Evolutionary conservation across 208 protist genomes (phyloP).

Genomic region (Trypanosoma cruzi): DNA sequence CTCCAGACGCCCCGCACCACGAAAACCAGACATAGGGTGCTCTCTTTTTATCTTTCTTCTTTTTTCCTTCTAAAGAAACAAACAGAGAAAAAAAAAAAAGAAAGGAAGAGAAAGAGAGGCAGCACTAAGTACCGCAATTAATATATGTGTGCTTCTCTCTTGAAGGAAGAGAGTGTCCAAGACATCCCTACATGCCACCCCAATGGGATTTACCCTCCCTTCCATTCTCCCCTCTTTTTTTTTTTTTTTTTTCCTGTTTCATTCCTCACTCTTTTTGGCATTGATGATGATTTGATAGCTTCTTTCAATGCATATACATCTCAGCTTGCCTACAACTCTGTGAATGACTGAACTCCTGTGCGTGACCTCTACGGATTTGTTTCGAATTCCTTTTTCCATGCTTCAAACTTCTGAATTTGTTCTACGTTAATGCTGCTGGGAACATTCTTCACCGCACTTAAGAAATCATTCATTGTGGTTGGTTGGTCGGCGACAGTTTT

Average conservation of each 20-base stretch:
- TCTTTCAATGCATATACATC: conserved; percentile 30
- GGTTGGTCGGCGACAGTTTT: conserved; percentile 80
- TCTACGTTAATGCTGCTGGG: conserved; percentile 86
- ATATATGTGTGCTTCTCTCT: no score
- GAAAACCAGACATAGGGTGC: conserved; percentile 20
- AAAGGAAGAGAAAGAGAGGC: no score
- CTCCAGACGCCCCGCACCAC: not conserved
- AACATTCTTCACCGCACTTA: conserved; percentile 78
- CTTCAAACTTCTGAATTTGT: conserved; percentile 86
- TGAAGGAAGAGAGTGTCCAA: no score
- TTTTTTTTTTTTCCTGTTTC: not conserved
- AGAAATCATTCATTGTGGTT: conserved; percentile 87
- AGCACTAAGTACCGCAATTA: no score
- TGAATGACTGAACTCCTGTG: no score
- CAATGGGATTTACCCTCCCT: no score
- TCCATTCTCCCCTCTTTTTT: conserved; percentile 27
- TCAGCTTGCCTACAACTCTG: conserved; percentile 44
- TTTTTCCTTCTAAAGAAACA: not conserved
- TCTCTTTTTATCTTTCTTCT: not conserved
- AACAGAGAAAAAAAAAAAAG: conserved; percentile 14
- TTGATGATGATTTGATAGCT: not conserved
- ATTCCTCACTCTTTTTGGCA: not conserved
- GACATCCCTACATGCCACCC: not conserved
- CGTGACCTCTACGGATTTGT: conserved; percentile 20
- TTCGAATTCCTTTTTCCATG: conserved; percentile 91